These are phyloP conservation scores for Metarhizium robertsii DNA, from an alignment of 2,329 filamentous ascomycete genomes.

Conservation along the genomic window DNA sequence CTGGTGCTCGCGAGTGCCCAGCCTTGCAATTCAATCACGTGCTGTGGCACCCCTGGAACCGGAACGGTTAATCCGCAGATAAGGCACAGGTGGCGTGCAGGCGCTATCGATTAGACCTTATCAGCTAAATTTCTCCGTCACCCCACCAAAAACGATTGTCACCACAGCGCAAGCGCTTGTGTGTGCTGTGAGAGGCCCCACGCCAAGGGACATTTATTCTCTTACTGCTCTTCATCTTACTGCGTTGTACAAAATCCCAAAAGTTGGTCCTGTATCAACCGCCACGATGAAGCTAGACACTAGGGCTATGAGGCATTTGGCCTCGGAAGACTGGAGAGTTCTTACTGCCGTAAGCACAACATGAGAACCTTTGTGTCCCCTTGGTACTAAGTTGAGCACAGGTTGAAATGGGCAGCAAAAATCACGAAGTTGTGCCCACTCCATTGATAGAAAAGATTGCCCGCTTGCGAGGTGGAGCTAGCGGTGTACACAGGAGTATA, in stretches of 20 bases:
- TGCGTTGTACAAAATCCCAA: neutral
- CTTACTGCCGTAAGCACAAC: slow-evolving; percentile 66
- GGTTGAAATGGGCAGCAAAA: slow-evolving; percentile 90
- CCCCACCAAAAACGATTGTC: slow-evolving; percentile 15
- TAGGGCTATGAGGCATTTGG: slow-evolving; percentile 85
- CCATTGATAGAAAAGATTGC: slow-evolving; percentile 77
- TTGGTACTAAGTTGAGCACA: slow-evolving; percentile 27
- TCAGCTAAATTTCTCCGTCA: slow-evolving; percentile 15
- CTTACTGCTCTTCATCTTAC: neutral
- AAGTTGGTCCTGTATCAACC: neutral
- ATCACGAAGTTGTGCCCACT: slow-evolving; percentile 94
- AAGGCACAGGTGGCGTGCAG: neutral
- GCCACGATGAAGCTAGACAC: slow-evolving; percentile 85
- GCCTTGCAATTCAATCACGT: slow-evolving; percentile 23
- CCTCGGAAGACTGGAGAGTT: slow-evolving; percentile 88
- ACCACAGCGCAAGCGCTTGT: neutral
- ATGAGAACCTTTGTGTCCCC: slow-evolving; percentile 1
- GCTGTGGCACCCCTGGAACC: slow-evolving; percentile 3
- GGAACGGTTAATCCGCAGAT: slow-evolving; percentile 10
- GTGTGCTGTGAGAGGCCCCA: neutral
- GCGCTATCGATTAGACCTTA: slow-evolving; percentile 23
- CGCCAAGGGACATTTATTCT: neutral
- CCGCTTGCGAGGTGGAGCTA: slow-evolving; percentile 66
- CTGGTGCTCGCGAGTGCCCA: slow-evolving; percentile 18
- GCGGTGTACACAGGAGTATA: slow-evolving; percentile 77